A percentile compares a stretch with the other conserved stretches of the same genome.
Conservation (phyloP, 768 basidiomycete genomes). For the Leccinum rimulosum region DNA sequence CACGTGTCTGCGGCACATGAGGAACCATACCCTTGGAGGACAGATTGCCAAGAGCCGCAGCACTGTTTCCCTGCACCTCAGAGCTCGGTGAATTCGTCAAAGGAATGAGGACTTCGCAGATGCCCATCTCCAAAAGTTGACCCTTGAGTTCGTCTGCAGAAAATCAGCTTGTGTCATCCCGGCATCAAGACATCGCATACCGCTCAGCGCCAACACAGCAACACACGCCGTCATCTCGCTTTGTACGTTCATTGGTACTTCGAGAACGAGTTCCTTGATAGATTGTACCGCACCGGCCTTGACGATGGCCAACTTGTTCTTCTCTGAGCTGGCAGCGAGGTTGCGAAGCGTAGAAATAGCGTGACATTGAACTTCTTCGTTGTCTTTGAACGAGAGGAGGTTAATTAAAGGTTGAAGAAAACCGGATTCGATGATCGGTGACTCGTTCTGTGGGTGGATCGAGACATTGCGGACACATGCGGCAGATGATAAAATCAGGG, state of each 20-base stretch:
- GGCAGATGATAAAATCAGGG: slow-evolving; percentile 95
- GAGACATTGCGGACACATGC: slow-evolving; percentile 99
- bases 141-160: slow-evolving; percentile 90
- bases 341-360: slow-evolving; percentile 97
- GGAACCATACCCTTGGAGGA: slow-evolving; percentile 81
- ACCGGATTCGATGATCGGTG: slow-evolving; percentile 97
- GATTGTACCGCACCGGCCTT: slow-evolving; percentile 95
- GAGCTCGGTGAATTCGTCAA: slow-evolving; percentile 94
- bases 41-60: slow-evolving; percentile 94
- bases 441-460: slow-evolving; percentile 97
- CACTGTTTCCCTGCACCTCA: slow-evolving; percentile 98
- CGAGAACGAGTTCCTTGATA: slow-evolving; percentile 94
- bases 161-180: slow-evolving; percentile 4
- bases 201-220: slow-evolving; percentile 92
- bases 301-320: slow-evolving; percentile 97
- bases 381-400: slow-evolving; percentile 96
- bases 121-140: slow-evolving; percentile 95
- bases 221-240: slow-evolving; percentile 99
- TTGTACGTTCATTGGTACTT: slow-evolving; percentile 94
- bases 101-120: slow-evolving; percentile 96
- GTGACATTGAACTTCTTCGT: slow-evolving; percentile 99
- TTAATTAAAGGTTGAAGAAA: slow-evolving; percentile 96
- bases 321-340: slow-evolving; percentile 93
- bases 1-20: neutral
- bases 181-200: slow-evolving; percentile 43